A percentile compares a stretch with the other conserved stretches of the same genome.
Conservation (phyloP, 805 yeast genomes). For the Ogataea chonburiensis region DNA sequence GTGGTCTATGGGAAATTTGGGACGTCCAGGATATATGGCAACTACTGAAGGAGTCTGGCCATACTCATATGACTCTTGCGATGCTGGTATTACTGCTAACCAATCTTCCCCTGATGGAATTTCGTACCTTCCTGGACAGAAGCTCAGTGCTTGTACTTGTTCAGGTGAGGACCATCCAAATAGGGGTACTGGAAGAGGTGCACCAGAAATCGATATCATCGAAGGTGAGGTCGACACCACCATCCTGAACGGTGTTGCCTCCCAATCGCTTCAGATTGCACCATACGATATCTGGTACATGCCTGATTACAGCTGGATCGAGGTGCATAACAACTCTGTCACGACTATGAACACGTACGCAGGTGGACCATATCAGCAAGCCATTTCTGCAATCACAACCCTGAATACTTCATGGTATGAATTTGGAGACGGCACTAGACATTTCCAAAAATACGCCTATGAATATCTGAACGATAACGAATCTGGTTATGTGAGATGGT, state of each 20-base stretch:
- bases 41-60: conserved; percentile 96
- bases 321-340: conserved; percentile 62
- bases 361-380: conserved; percentile 95
- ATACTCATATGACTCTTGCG: conserved; percentile 80
- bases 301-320: conserved; percentile 82
- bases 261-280: conserved; percentile 91
- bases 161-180: conserved; percentile 84
- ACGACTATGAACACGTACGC: conserved; percentile 84
- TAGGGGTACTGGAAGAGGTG: conserved; percentile 85
- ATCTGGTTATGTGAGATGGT: conserved; percentile 81
- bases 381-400: conserved; percentile 78
- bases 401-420: conserved; percentile 84
- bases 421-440: conserved; percentile 46
- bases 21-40: conserved; percentile 86
- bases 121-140: conserved; percentile 83
- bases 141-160: conserved; percentile 75
- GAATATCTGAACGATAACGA: conserved; percentile 74
- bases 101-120: conserved; percentile 90
- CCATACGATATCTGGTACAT: conserved; percentile 93
- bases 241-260: conserved; percentile 62
- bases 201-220: conserved; percentile 90
- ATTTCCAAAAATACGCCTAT: conserved; percentile 71
- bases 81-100: conserved; percentile 92
- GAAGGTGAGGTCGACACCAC: conserved; percentile 76
- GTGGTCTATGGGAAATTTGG: conserved; percentile 93